These are phyloP conservation scores for Chromera velia DNA, from an alignment of 73 alveolate species.

Conservation along the genomic window DNA sequence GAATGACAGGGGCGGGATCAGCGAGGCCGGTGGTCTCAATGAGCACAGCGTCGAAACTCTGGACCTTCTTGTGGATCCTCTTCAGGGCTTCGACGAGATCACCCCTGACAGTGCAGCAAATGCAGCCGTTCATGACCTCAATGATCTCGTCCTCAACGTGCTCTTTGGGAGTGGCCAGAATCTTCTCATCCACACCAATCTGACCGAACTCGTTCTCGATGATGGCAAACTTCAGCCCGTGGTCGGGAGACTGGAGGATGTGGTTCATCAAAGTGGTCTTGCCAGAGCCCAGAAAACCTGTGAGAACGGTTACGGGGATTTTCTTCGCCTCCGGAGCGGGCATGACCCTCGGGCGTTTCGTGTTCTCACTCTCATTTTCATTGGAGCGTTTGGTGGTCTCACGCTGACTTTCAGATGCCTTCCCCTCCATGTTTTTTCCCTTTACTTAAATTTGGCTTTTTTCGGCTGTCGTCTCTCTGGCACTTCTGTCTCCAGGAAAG, in stretches of 20 bases:
- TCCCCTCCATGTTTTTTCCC: neutral
- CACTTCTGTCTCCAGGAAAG: no score
- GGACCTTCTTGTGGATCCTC: constrained; percentile 4
- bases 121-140: constrained; percentile 41
- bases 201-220: constrained; percentile 49
- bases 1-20: constrained; percentile 48
- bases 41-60: constrained; percentile 32
- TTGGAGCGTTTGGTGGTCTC: no score
- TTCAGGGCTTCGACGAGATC: constrained; percentile 28
- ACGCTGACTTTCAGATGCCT: no score
- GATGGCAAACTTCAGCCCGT: constrained; percentile 30
- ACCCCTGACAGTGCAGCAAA: constrained; percentile 43
- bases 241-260: constrained; percentile 23
- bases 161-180: constrained; percentile 18
- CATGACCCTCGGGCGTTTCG: no score
- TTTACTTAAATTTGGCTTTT: neutral
- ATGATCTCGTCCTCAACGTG: constrained; percentile 9
- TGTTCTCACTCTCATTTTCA: no score
- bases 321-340: no score
- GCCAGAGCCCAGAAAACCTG: constrained; percentile 44
- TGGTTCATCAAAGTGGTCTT: constrained; percentile 43
- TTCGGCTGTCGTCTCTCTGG: no score
- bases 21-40: constrained; percentile 49
- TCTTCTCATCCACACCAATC: constrained; percentile 42
- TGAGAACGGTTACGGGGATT: constrained; percentile 27